phyloP scores from a whole-genome alignment of 345 rosid genomes.

The Rhodamnia rubescens region DNA sequence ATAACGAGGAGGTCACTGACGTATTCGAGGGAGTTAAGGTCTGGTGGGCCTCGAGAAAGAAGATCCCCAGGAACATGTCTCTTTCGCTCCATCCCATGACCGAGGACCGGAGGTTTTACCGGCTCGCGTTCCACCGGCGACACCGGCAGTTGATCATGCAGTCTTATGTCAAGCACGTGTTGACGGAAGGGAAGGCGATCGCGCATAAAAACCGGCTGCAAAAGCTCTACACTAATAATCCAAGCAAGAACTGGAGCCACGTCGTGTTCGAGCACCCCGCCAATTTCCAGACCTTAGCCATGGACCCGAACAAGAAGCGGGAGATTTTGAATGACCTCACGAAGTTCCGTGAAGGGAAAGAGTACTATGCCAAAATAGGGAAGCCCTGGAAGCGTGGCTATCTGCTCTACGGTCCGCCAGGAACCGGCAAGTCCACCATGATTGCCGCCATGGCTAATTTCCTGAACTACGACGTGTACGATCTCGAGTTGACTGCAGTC shows the following conservation, averaged over 20 bases:
- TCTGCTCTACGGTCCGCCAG: slow-evolving; percentile 59
- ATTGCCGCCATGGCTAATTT: slow-evolving; percentile 65
- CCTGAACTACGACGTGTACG: slow-evolving; percentile 59
- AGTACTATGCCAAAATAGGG: slow-evolving; percentile 48
- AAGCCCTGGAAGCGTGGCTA: slow-evolving; percentile 82
- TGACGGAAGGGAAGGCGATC: slow-evolving; percentile 27
- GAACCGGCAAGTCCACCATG: slow-evolving; percentile 77
- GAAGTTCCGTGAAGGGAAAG: slow-evolving; percentile 36
- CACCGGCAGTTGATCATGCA: slow-evolving; percentile 22
- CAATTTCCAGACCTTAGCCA: slow-evolving; percentile 45
- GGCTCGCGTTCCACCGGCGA: slow-evolving; percentile 28
- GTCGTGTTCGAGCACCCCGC: slow-evolving; percentile 44
- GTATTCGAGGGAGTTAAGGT: slow-evolving; percentile 21
- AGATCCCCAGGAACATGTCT: background rate
- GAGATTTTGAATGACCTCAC: slow-evolving; percentile 40
- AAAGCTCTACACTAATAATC: slow-evolving; percentile 34
- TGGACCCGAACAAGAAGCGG: slow-evolving; percentile 48
- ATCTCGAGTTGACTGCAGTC: slow-evolving; percentile 53
- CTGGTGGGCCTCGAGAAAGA: slow-evolving; percentile 31
- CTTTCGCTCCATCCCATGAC: slow-evolving; percentile 16
- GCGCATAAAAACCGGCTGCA: slow-evolving; percentile 20
- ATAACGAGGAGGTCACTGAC: slow-evolving; percentile 31
- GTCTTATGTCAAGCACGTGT: slow-evolving; percentile 19
- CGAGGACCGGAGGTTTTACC: slow-evolving; percentile 22
- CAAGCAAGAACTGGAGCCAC: slow-evolving; percentile 19